Base-by-base conservation (phyloP, 192 early-diverging fungal species). In the Mortierella claussenii region DNA sequence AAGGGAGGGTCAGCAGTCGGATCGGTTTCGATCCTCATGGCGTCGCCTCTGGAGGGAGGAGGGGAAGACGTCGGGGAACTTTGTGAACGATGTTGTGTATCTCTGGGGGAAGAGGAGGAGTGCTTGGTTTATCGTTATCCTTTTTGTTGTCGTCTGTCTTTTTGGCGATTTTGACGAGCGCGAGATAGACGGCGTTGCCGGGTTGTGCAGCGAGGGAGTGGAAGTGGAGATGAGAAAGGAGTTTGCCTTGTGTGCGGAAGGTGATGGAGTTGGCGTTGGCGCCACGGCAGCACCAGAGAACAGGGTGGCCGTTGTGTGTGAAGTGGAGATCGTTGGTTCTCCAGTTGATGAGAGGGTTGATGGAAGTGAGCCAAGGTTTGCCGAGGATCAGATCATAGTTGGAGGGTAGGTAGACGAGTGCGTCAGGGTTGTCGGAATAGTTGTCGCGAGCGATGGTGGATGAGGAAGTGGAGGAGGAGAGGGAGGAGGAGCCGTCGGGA, bases 51-150 rank as follows among this genome's bases (percentile, higher is more conserved):
- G 79, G 69, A 0, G 69, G 79, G 9, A 73, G 31, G 34, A 8
- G 6, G 64, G 58, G 34, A 79, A 79, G 1, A 70, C 46, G 32
- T 70, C 68, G 8, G 40, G 24, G 42, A 58, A 70, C 54, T 70
- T 50, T 49, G 12, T 57, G 17, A 15, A 59, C 36, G 17, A 68
- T 50, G 9, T 17, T 7, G 1, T 37, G 0, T 3, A 68, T 32
- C 13, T 59, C 55, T 1, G 54, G 51, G 42, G 34, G 13, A 0
- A 36, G 8, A 3, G 13, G 31, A 30, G 61, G 44, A n/a, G n/a
- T n/a, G n/a, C n/a, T n/a, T n/a, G n/a, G n/a, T n/a, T n/a, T n/a
- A n/a, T n/a, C n/a, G n/a, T n/a, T n/a, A n/a, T n/a, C n/a, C n/a
- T n/a, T n/a, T 26, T 26, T 33, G 7, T 2, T 24, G 17, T 11